Base-by-base conservation (phyloP, 2,329 filamentous ascomycete species). In the Tetracladium maxilliforme region DNA sequence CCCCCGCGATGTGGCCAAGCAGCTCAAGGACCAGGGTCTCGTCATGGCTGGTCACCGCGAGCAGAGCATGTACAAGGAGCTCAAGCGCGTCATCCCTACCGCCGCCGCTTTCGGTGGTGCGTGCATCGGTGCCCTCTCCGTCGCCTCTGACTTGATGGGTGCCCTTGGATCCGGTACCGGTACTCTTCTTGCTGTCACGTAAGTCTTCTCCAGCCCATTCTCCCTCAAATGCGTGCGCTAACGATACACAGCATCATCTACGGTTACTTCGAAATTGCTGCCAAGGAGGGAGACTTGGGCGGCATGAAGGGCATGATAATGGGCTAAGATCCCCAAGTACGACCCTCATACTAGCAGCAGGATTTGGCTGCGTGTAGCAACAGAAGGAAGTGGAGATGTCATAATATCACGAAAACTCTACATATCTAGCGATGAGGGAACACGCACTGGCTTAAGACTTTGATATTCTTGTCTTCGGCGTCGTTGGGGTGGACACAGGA, bases 41-140 rank as follows among this genome's bases (percentile, higher is more conserved):
- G 87, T 98, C 42, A 98, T 98, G 92, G 87, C 90, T 46, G 90
- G 90, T 48, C 90, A 98, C 67, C 82, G 90, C 61, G 92, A 98
- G 56, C 87, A 95, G 70, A 92, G 81, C 66, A 98, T 98, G 90
- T 98, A 98, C 74, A 92, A 92, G 69, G 90, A 98, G 62, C 73
- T 98, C 37, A 98, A 98, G 80, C 80, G 90, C 47, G 90, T 98
- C 45, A 98, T 98, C 38, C 92, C 90, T 36, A 95, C 90, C 32
- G 92, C 90, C 33, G 90, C 90, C 37, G 90, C 92, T 44, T 98
- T 98, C 40, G 90, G 92, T 56, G 90, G 90, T 68, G 90, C 90
- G 40, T 95, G 87, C 66, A 98, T 98, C 63, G 90, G 90, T 64
- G 87, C 81, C 41, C 74, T 98, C 37, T 95, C 87, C 26, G 87